A percentile compares a stretch with the other conserved stretches of the same genome.
Conservation (phyloP, 2,329 filamentous ascomycete species). For the Xylaria sp. region DNA sequence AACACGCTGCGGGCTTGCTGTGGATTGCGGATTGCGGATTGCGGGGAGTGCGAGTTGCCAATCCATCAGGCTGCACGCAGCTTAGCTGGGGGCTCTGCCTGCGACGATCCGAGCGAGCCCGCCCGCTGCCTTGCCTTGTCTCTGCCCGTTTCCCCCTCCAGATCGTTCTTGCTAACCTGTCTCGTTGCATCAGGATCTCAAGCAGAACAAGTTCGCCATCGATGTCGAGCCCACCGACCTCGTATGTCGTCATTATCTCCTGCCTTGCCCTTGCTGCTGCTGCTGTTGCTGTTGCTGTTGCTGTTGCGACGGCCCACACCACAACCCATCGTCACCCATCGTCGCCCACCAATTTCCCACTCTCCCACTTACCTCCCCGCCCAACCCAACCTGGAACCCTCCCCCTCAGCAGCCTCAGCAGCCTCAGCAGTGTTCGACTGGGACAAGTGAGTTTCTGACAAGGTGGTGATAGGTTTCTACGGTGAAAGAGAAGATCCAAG, state of each 20-base stretch:
- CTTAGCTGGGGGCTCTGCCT: slow-evolving; percentile 33
- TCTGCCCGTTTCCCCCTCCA: neutral
- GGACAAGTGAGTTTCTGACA: slow-evolving; percentile 37
- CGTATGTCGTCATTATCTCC: slow-evolving; percentile 66
- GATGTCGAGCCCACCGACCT: slow-evolving; percentile 93
- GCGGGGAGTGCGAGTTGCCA: slow-evolving; percentile 35
- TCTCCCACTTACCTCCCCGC: neutral
- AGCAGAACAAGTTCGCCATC: slow-evolving; percentile 98
- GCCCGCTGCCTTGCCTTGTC: slow-evolving; percentile 27
- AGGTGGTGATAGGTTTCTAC: slow-evolving; percentile 73
- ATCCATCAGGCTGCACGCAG: slow-evolving; percentile 37
- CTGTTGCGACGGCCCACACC: slow-evolving; percentile 14
- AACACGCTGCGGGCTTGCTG: neutral
- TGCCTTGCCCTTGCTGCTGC: slow-evolving; percentile 26
- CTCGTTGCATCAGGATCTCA: slow-evolving; percentile 76
- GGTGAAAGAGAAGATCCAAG: slow-evolving; percentile 91
- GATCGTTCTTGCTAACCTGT: slow-evolving; percentile 18
- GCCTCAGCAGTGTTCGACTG: slow-evolving; percentile 9
- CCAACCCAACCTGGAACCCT: slow-evolving; percentile 9
- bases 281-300: no score
- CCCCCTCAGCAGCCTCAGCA: no score
- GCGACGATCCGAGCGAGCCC: slow-evolving; percentile 31
- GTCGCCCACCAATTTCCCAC: neutral
- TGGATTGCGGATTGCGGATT: slow-evolving; percentile 5
- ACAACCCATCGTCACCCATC: neutral